Conservation (phyloP, 768 basidiomycete genomes). For the Mycena floridula region DNA sequence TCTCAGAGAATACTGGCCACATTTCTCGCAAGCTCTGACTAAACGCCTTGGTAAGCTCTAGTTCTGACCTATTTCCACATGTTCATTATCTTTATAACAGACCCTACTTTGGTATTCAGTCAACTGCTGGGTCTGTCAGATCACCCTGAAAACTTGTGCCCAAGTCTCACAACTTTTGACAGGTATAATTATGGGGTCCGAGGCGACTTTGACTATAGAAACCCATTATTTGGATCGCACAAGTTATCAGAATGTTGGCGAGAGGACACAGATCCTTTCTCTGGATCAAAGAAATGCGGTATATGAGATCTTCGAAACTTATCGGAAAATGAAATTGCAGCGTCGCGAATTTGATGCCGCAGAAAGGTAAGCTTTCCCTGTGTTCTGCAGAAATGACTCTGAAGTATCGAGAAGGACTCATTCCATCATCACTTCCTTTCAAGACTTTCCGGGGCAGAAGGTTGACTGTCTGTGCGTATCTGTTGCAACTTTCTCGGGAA, state of each 20-base stretch:
- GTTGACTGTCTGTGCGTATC: conserved; percentile 49
- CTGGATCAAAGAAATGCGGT: conserved; percentile 38
- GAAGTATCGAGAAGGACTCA: conserved; percentile 54
- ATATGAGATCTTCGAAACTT: conserved; percentile 50
- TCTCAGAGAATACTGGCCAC: conserved; percentile 49
- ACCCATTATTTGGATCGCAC: conserved; percentile 34
- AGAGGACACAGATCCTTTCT: conserved; percentile 49
- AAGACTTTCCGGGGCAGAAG: conserved; percentile 28
- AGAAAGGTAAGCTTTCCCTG: conserved; percentile 37
- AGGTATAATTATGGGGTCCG: conserved; percentile 70
- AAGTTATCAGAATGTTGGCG: conserved; percentile 42
- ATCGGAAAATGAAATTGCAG: conserved; percentile 38
- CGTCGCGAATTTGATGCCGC: conserved; percentile 47
- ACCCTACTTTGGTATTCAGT: conserved; percentile 55
- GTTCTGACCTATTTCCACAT: conserved; percentile 1
- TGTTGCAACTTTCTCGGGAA: background rate
- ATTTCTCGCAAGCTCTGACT: conserved; percentile 42
- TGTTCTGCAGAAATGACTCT: background rate
- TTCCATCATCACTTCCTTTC: conserved; percentile 32
- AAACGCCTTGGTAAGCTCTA: conserved; percentile 44
- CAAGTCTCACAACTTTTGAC: background rate
- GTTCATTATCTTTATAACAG: conserved; percentile 24
- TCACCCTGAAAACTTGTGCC: background rate
- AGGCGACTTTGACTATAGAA: conserved; percentile 32
- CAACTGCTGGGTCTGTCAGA: conserved; percentile 55